These are phyloP conservation scores for Populus pruinosa DNA, from an alignment of 345 rosid genomes.

Conservation along the genomic window DNA sequence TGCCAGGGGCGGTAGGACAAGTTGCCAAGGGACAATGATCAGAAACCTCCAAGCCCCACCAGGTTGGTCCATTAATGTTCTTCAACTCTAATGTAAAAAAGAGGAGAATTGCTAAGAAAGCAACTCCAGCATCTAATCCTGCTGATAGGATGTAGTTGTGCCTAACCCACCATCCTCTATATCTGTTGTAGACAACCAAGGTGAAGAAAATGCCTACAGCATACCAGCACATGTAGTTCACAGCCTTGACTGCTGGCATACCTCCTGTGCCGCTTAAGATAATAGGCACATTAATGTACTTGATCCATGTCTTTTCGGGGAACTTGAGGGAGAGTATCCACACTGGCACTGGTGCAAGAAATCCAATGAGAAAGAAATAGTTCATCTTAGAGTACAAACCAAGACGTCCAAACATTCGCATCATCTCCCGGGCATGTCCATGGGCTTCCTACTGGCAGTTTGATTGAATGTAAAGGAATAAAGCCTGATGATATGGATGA, in stretches of 20 bases:
- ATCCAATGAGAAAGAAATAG: constrained; percentile 53
- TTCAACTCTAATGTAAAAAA: constrained; percentile 35
- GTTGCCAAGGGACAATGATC: constrained; percentile 50
- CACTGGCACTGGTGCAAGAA: constrained; percentile 40
- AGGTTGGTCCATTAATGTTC: constrained; percentile 35
- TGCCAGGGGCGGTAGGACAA: constrained; percentile 44
- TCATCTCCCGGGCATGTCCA: constrained; percentile 55
- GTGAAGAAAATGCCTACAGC: constrained; percentile 16
- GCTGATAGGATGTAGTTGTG: constrained; percentile 48
- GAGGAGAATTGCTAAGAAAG: constrained; percentile 43
- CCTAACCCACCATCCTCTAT: constrained; percentile 52
- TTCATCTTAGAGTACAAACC: constrained; percentile 46
- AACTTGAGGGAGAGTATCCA: constrained; percentile 39
- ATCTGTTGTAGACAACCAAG: constrained; percentile 23
- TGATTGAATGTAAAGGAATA: too few relatives aligned
- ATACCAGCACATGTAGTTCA: constrained; percentile 17
- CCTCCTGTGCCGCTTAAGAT: constrained; percentile 30
- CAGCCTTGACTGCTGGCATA: constrained; percentile 11
- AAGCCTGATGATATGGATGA: too few relatives aligned
- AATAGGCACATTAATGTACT: constrained; percentile 38
- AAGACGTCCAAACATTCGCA: constrained; percentile 41
- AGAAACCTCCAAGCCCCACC: constrained; percentile 49
- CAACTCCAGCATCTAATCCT: constrained; percentile 53
- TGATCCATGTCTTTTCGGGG: constrained; percentile 43
- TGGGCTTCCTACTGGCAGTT: constrained; percentile 42